Conservation (phyloP, 169 alveolate genomes). For the Plasmodium coatneyi region DNA sequence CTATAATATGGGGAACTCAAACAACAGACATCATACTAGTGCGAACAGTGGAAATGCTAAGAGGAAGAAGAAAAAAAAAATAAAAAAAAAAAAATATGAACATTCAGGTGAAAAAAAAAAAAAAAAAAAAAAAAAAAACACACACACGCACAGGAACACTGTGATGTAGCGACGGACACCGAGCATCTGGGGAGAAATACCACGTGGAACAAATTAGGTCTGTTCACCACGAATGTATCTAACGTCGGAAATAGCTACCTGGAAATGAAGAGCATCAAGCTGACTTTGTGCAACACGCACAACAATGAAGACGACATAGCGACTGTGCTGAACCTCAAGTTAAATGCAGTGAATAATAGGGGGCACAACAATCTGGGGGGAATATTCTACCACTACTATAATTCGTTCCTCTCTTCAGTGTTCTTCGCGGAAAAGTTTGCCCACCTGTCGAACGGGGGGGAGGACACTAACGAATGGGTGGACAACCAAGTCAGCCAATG, state of each 20-base stretch:
- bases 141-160: too few relatives aligned
- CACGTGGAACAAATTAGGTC: background rate
- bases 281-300: slow-evolving; percentile 3
- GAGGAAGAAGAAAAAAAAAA: background rate
- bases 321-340: slow-evolving; percentile 22
- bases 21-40: background rate
- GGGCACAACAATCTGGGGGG: slow-evolving; percentile 3
- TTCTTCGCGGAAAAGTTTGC: slow-evolving; percentile 25
- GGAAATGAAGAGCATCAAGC: slow-evolving; percentile 12
- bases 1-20: background rate
- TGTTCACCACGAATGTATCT: background rate
- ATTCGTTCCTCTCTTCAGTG: slow-evolving; percentile 21
- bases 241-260: background rate
- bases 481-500: background rate
- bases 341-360: slow-evolving; percentile 8
- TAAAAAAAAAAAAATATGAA: background rate
- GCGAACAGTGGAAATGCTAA: background rate
- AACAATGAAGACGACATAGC: slow-evolving; percentile 19
- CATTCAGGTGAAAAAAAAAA: too few relatives aligned
- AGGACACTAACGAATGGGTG: background rate
- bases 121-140: background rate
- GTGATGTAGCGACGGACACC: background rate
- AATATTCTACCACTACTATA: slow-evolving; percentile 32
- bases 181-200: background rate
- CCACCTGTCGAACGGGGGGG: background rate